phyloP scores from a whole-genome alignment of 2,329 filamentous ascomycete species.

The Camillea tinctor region DNA sequence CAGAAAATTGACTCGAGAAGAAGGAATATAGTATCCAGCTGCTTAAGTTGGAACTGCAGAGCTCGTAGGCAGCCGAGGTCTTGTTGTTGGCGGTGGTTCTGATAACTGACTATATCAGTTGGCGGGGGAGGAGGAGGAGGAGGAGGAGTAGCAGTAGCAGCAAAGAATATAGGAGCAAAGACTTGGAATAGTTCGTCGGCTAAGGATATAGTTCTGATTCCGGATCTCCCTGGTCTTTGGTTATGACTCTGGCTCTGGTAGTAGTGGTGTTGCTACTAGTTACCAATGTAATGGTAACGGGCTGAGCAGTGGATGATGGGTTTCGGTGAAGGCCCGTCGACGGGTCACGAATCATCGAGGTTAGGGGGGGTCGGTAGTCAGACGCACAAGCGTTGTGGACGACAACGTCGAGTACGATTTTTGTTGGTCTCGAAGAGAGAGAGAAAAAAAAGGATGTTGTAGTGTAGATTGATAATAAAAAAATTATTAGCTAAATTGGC shows the following conservation, averaged over 20 bases:
- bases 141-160: too few species aligned
- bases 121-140: background rate
- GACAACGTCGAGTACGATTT: background rate
- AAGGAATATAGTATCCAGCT: background rate
- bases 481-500: background rate
- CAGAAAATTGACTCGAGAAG: background rate
- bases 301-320: background rate
- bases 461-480: background rate
- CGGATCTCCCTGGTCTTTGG: too few species aligned
- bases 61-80: too few species aligned
- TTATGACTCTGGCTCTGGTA: too few species aligned
- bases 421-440: background rate
- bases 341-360: slow-evolving; percentile 4
- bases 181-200: too few species aligned
- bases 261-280: background rate
- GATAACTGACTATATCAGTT: too few species aligned
- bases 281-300: background rate
- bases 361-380: background rate
- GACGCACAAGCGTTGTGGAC: background rate
- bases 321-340: slow-evolving; percentile 5
- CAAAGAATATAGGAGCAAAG: too few species aligned
- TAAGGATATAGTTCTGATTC: too few species aligned
- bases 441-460: background rate
- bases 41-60: too few species aligned
- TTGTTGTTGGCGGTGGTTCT: background rate